Percentiles rank a stretch among this genome's conserved stretches.
Conservation (phyloP, 2,329 filamentous ascomycete species). For the Ophiostoma australiae region DNA sequence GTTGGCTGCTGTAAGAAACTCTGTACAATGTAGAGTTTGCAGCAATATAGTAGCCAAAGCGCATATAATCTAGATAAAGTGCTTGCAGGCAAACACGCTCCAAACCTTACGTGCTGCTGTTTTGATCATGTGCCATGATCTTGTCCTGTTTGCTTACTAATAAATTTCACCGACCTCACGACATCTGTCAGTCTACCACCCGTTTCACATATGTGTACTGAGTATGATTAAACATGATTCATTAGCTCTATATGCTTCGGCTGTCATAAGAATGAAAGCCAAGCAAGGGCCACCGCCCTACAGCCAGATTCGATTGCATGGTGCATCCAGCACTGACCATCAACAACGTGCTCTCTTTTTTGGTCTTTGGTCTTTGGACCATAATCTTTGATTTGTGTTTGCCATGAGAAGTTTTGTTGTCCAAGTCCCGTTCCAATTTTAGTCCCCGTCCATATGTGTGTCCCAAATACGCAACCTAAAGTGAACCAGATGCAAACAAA, state of each 20-base stretch:
- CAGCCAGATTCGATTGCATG: background rate
- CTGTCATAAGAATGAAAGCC: background rate
- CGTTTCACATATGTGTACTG: background rate
- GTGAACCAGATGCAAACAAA: constrained; percentile 23
- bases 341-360: background rate
- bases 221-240: background rate
- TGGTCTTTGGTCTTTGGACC: background rate
- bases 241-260: constrained; percentile 3
- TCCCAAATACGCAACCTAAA: constrained; percentile 21
- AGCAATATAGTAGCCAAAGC: background rate
- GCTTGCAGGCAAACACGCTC: background rate
- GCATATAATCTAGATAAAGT: background rate
- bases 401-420: constrained; percentile 15
- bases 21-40: background rate
- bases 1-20: background rate
- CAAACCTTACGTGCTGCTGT: too few relatives aligned
- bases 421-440: constrained; percentile 23
- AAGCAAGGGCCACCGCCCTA: background rate
- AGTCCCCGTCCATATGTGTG: constrained; percentile 21
- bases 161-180: background rate
- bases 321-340: background rate
- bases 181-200: too few relatives aligned
- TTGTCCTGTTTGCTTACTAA: background rate
- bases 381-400: constrained; percentile 1
- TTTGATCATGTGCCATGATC: background rate